A percentile compares a stretch with the other conserved stretches of the same genome.
These are phyloP conservation scores for Schizonepeta tenuifolia DNA, from an alignment of 257 asterid species.

Conservation along the genomic window DNA sequence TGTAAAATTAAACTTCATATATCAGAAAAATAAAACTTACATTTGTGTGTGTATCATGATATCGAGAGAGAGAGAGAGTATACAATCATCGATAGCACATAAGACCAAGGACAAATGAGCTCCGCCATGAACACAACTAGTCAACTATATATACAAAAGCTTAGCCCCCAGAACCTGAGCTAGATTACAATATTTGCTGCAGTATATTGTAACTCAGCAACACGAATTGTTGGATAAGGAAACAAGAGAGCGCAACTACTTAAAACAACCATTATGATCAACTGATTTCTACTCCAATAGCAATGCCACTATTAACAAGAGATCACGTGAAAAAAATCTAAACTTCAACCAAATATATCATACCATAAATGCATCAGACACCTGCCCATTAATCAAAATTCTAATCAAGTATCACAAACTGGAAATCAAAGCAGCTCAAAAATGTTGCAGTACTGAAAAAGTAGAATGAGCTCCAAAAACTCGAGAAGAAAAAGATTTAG, in stretches of 20 bases:
- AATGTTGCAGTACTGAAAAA: constrained; percentile 33
- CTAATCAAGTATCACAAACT: constrained; percentile 42
- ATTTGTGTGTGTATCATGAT: too few relatives aligned
- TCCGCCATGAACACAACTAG: too few relatives aligned
- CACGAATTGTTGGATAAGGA: constrained; percentile 17
- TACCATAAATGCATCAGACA: constrained; percentile 36
- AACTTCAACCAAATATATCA: constrained; percentile 43
- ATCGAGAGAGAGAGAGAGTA: too few relatives aligned
- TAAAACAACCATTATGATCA: constrained; percentile 26
- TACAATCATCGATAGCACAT: too few relatives aligned
- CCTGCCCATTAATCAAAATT: constrained; percentile 51
- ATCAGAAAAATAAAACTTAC: too few relatives aligned
- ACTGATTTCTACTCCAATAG: constrained; percentile 26
- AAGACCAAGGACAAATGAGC: too few relatives aligned
- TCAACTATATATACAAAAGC: too few relatives aligned
- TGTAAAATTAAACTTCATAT: too few relatives aligned
- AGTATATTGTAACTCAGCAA: constrained; percentile 33
- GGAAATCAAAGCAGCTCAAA: too few relatives aligned
- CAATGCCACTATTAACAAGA: constrained; percentile 7
- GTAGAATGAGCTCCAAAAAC: constrained; percentile 39
- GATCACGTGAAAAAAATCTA: constrained; percentile 35
- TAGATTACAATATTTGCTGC: too few relatives aligned
- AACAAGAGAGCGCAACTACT: constrained; percentile 27
- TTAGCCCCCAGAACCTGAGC: too few relatives aligned
- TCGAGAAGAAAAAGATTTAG: constrained; percentile 58